Percentiles rank a stretch among this genome's conserved stretches.
phyloP scores from a whole-genome alignment of 106 monocot genomes.

The Dendrobium catenatum region DNA sequence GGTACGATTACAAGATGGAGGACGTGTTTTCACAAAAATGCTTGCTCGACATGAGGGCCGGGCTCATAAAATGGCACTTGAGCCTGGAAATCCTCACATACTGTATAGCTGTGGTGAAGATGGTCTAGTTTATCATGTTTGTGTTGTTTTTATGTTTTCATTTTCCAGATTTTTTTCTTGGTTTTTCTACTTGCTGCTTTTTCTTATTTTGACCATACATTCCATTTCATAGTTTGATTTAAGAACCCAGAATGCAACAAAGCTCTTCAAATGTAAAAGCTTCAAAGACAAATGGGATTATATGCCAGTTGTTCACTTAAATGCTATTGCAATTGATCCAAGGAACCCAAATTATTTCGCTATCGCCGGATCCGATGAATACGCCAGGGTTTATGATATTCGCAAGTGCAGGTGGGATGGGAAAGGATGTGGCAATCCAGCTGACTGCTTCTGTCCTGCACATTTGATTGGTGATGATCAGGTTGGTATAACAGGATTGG shows the following conservation, averaged over 20 bases:
- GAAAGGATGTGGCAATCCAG: conserved; percentile 27
- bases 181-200: not conserved
- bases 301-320: conserved; percentile 35
- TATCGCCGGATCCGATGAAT: conserved; percentile 69
- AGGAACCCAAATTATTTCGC: conserved; percentile 60
- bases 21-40: conserved; percentile 36
- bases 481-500: conserved; percentile 75
- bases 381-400: conserved; percentile 76
- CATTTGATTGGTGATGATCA: conserved; percentile 58
- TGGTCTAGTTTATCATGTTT: conserved; percentile 60
- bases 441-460: conserved; percentile 64
- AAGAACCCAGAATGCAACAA: conserved; percentile 46
- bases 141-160: not conserved
- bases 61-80: conserved; percentile 74
- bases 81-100: conserved; percentile 73
- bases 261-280: conserved; percentile 63
- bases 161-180: not conserved
- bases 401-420: conserved; percentile 57
- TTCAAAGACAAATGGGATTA: conserved; percentile 14
- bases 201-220: not conserved
- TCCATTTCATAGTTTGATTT: conserved; percentile 64
- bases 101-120: conserved; percentile 95
- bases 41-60: conserved; percentile 56
- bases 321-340: conserved; percentile 79
- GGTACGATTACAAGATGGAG: conserved; percentile 48